Evolutionary conservation across 2,329 filamentous ascomycete genomes (phyloP), one percentile per base, ranked within the genome.

Genomic region (Colletotrichum musicola): DNA sequence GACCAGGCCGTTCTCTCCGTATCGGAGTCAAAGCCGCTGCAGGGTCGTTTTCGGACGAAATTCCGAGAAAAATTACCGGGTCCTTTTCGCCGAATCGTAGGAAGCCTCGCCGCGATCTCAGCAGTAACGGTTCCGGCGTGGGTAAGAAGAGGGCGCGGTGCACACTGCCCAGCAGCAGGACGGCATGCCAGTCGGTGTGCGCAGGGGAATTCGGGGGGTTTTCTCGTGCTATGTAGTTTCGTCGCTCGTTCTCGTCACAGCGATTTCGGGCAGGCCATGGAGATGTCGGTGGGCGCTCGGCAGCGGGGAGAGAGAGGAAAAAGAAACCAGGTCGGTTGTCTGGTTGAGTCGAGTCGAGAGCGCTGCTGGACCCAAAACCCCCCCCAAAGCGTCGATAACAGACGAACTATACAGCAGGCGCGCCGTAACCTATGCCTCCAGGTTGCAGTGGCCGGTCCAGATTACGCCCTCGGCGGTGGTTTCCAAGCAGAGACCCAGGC

Each of bases 111-210:
- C 49, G 25, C 49, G 35, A 27, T 62, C 49, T 62, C 62, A 61
- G 47, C 30, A 44, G 50, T 38, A 55, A 25, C 44, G 62, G 14
- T 66, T 60, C 65, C 50, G 66, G 62, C 66, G 35, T 44, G 40
- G 49, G 5, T 55, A 42, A 27, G 38, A 42, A 27, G 38, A 53
- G 49, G 66, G 62, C 62, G 62, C 62, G 55, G 55, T 64, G 51
- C 62, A 65, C 62, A 65, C 54, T 65, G 66, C 66, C 62, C 66
- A 30, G 42, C 54, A 59, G 55, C 66, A 66, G 66, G 62, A 69
- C 66, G 62, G 62, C 66, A 69, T 69, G 49, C 66, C 66, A 69
- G 62, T 65, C 49, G 44, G 38, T 58, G 50, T 27, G 46, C 14
- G 25, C 16, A 64, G 27, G 46, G 18, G 40, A 27, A 49, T 46